These are phyloP conservation scores for Viridothelium virens DNA, from an alignment of 495 filamentous ascomycete genomes.

Conservation along the genomic window DNA sequence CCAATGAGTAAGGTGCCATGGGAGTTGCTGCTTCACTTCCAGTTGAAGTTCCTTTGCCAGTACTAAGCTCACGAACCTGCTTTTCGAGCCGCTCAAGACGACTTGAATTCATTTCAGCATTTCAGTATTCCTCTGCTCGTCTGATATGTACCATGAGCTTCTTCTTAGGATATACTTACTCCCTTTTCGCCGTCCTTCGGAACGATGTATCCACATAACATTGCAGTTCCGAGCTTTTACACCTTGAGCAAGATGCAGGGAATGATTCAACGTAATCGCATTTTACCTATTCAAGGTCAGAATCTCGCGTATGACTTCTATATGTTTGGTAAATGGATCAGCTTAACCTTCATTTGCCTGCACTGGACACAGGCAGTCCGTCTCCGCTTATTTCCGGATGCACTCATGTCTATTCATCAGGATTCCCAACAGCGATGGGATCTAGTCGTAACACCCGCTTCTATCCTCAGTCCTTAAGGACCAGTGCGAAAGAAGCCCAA, in stretches of 20 bases:
- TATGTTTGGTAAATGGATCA: background rate
- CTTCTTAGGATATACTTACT: background rate
- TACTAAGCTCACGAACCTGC: background rate
- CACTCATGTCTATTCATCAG: background rate
- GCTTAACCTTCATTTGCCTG: background rate
- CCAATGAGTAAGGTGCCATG: background rate
- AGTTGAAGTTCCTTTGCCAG: background rate
- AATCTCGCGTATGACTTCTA: background rate
- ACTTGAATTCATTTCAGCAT: background rate
- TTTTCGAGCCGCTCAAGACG: conserved; percentile 2
- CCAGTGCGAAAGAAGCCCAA: no score
- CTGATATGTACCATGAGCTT: background rate
- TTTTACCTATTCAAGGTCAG: background rate
- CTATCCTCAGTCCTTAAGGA: no score
- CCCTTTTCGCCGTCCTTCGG: background rate
- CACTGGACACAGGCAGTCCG: conserved; percentile 1
- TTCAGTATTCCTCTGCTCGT: background rate
- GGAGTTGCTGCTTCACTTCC: background rate
- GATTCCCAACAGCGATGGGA: no score
- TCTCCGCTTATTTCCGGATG: background rate
- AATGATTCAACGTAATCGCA: background rate
- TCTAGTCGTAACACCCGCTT: no score
- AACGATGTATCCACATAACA: conserved; percentile 5
- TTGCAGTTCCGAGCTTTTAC: background rate
- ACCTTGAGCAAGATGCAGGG: background rate